A percentile compares a stretch with the other conserved stretches of the same genome.
Conservation (phyloP, 305 asterid genomes). For the Ilex paraguariensis region DNA sequence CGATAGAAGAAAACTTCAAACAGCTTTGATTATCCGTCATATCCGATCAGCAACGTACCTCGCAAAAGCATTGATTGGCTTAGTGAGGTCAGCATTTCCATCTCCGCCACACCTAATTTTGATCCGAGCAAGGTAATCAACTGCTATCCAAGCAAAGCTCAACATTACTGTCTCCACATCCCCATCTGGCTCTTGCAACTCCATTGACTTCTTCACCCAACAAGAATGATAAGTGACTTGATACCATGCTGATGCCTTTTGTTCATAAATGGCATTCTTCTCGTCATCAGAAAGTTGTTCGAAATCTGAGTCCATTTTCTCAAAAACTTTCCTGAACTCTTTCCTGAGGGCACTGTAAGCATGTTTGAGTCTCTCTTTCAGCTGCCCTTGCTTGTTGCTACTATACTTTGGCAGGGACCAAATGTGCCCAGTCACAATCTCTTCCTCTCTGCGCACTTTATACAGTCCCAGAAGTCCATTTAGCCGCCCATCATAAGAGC, state of each 20-base stretch:
- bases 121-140: conserved; percentile 78
- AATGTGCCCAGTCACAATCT: conserved; percentile 80
- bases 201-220: conserved; percentile 52
- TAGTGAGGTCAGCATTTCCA: conserved; percentile 29
- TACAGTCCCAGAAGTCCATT: conserved; percentile 71
- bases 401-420: conserved; percentile 82
- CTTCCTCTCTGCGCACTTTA: conserved; percentile 68
- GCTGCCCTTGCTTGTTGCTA: conserved; percentile 64
- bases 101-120: conserved; percentile 46
- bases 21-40: conserved; percentile 24
- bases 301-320: conserved; percentile 43
- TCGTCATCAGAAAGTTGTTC: conserved; percentile 49
- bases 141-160: conserved; percentile 97
- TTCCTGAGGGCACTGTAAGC: conserved; percentile 61
- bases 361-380: conserved; percentile 81
- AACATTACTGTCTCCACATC: conserved; percentile 47
- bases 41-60: conserved; percentile 68
- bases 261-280: conserved; percentile 53
- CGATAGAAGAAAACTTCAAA: neutral
- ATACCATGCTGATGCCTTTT: conserved; percentile 94
- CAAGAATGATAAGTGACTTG: conserved; percentile 62
- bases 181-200: conserved; percentile 31
- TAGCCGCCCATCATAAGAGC: conserved; percentile 70
- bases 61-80: conserved; percentile 68
- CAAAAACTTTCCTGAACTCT: conserved; percentile 73